phyloP scores from a whole-genome alignment of 306 rosid species.

The Cucumis sativus region DNA sequence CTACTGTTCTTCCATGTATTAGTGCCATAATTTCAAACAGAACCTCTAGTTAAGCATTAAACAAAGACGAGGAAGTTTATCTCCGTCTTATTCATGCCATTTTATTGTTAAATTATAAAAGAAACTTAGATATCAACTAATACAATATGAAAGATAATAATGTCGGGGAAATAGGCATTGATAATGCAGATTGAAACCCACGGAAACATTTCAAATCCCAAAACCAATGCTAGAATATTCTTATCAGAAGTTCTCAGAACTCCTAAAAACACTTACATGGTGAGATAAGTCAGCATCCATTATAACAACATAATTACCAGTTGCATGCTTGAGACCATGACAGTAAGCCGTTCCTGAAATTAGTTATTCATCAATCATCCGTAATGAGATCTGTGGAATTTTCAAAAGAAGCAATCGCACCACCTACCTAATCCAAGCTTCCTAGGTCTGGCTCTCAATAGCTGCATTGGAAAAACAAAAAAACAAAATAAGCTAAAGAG shows the following conservation, averaged over 20 bases:
- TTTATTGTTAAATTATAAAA: background rate
- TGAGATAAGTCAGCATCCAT: conserved; percentile 97
- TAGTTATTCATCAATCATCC: conserved; percentile 21
- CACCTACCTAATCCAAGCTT: conserved; percentile 82
- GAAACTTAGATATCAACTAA: background rate
- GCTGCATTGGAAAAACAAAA: conserved; percentile 23
- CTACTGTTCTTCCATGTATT: background rate
- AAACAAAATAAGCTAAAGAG: background rate
- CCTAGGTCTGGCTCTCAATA: conserved; percentile 76
- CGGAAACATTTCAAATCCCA: background rate
- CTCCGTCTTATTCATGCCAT: background rate
- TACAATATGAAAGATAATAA: background rate
- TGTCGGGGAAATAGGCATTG: background rate
- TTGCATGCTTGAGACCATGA: conserved; percentile 91
- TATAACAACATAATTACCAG: conserved; percentile 87
- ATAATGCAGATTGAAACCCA: background rate
- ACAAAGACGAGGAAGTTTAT: background rate
- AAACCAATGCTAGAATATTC: background rate
- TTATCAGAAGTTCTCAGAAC: background rate
- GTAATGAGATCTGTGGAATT: conserved; percentile 2
- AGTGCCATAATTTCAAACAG: background rate
- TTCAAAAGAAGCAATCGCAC: background rate
- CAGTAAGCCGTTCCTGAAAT: conserved; percentile 85
- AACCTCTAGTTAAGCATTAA: background rate
- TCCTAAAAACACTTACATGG: conserved; percentile 43